Evolutionary conservation across 495 filamentous ascomycete species (phyloP), one percentile per base, ranked within the genome.

Genomic region (Amphirosellinia nigrospora): DNA sequence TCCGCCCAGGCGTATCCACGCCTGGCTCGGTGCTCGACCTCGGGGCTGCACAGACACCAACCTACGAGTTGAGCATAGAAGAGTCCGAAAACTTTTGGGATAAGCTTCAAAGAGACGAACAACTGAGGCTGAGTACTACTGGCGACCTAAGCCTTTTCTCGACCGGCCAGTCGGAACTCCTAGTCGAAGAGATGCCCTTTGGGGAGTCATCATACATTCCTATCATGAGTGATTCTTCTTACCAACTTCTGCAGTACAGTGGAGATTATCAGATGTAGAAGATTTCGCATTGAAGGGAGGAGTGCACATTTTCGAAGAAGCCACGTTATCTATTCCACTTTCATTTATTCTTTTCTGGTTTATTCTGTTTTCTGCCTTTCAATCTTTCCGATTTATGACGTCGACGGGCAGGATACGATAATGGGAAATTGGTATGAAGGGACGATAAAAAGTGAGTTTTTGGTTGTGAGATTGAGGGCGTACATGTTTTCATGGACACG

Each of bases 101-200:
- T 10, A 74, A 74, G 13, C 67, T 84, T 19, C 71, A 74, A 9
- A 71, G 75, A 23, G 76, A 79, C 65, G 77, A 81, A 66, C 68
- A 66, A 16, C 80, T 70, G 73, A 78, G 82, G 36, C 72, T 70
- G 61, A 74, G 66, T 32, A 69, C 69, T 34, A 80, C 81, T 9
- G 82, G 82, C 2, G 80, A 81, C 19, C 73, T 83, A 4, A 78
- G 79, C 53, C 76, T 77, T 61, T 84, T 84, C 67, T 77, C 82
- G 41, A 77, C 79, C 66, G 82, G 82, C 0, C 66, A 77, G 3
- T 70, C 73, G 11, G 70, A 75, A 9, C 61, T 73, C 48, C 36
- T 69, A 26, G 61, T 70, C 6, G 48, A 64, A 23, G 74, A 74
- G 9, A 72, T 75, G 72, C 68, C 71, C 10, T 78, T 77, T 30